phyloP scores from a whole-genome alignment of 2,329 filamentous ascomycete genomes.

The Epichloe coenophiala region DNA sequence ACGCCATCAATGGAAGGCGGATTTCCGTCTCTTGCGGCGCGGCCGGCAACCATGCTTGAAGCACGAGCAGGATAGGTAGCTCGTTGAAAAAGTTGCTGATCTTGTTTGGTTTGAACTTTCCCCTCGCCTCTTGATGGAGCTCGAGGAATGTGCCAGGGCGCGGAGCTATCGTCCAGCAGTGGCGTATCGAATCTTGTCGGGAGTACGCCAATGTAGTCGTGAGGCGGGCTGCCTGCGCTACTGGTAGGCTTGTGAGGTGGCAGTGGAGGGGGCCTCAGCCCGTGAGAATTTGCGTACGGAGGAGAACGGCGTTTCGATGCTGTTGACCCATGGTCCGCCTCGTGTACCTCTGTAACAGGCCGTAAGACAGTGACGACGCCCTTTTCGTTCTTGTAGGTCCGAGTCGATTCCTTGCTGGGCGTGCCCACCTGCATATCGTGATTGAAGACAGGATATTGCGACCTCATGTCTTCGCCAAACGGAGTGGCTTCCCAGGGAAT shows the following conservation, averaged over 20 bases:
- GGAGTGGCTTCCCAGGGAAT: constrained; percentile 40
- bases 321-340: constrained; percentile 1
- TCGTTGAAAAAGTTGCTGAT: constrained; percentile 4
- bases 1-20: constrained; percentile 12
- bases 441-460: constrained; percentile 21
- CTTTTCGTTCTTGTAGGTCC: constrained; percentile 20
- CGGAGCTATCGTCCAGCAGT: constrained; percentile 9
- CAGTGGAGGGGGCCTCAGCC: background rate
- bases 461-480: constrained; percentile 19
- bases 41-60: constrained; percentile 14
- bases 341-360: constrained; percentile 15
- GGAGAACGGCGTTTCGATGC: background rate
- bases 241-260: constrained; percentile 7
- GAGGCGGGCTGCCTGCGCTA: constrained; percentile 7
- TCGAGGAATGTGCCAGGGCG: constrained; percentile 6
- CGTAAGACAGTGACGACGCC: constrained; percentile 24
- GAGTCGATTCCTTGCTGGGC: constrained; percentile 10
- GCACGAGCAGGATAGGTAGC: constrained; percentile 13
- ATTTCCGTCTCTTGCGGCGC: background rate
- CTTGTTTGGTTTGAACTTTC: background rate
- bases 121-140: constrained; percentile 3
- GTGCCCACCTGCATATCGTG: constrained; percentile 6
- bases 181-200: constrained; percentile 12
- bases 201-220: constrained; percentile 12
- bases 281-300: background rate